These are phyloP conservation scores for Typha latifolia DNA, from an alignment of 176 grass and related monocot genomes.

Conservation along the genomic window DNA sequence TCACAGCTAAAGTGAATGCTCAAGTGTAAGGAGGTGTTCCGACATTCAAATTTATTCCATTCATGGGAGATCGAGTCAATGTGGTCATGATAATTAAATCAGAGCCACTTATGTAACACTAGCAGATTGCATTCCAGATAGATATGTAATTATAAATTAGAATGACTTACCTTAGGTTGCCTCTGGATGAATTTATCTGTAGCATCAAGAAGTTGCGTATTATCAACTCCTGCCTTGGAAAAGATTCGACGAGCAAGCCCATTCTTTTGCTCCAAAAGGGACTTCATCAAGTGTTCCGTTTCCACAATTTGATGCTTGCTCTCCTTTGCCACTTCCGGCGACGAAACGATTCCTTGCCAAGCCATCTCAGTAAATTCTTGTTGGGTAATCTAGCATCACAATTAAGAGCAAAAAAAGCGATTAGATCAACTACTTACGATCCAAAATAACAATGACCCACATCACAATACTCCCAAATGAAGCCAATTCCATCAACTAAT, in stretches of 20 bases:
- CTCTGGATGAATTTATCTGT: slow-evolving; percentile 88
- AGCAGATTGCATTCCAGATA: too few species aligned
- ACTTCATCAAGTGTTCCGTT: slow-evolving; percentile 92
- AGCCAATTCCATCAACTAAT: not conserved
- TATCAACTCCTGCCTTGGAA: slow-evolving; percentile 88
- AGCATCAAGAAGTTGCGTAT: slow-evolving; percentile 83
- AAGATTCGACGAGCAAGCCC: slow-evolving; percentile 94
- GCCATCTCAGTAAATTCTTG: slow-evolving; percentile 99
- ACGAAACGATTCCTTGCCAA: slow-evolving; percentile 76
- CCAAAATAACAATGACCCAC: not conserved
- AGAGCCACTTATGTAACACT: too few species aligned
- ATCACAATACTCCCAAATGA: not conserved
- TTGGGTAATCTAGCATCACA: slow-evolving; percentile 61
- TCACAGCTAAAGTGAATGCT: too few species aligned
- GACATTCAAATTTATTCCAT: too few species aligned
- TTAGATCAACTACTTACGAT: not conserved
- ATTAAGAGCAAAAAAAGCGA: slow-evolving; percentile 1
- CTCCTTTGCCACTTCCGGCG: slow-evolving; percentile 89
- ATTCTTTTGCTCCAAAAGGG: slow-evolving; percentile 90
- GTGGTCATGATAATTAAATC: too few species aligned
- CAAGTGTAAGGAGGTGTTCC: too few species aligned
- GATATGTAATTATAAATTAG: too few species aligned
- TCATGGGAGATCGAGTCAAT: too few species aligned
- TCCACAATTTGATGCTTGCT: slow-evolving; percentile 98
- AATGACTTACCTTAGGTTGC: slow-evolving; percentile 68